phyloP scores from a whole-genome alignment of 116 monocot genomes.

The Zostera marina region DNA sequence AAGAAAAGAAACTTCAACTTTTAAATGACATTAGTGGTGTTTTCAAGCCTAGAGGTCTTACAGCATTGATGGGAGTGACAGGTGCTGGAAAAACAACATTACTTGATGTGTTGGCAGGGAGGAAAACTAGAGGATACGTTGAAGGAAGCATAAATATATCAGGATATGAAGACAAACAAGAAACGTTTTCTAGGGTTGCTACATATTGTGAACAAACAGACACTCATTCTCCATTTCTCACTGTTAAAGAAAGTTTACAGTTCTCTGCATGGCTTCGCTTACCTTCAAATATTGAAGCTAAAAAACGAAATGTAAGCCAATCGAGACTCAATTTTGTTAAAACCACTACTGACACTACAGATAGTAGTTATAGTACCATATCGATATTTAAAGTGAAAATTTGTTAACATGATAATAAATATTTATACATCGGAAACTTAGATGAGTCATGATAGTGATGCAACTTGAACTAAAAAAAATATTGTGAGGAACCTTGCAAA shows the following conservation, averaged over 20 bases:
- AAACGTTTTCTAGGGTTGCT: slow-evolving; percentile 31
- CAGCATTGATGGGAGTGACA: slow-evolving; percentile 41
- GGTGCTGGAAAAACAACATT: slow-evolving; percentile 64
- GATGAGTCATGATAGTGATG: no score
- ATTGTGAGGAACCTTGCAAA: no score
- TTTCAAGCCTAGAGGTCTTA: slow-evolving; percentile 33
- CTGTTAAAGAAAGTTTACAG: slow-evolving; percentile 13
- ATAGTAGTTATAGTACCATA: background rate
- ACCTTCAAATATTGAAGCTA: slow-evolving; percentile 1
- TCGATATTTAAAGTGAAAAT: background rate
- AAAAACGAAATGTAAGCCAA: slow-evolving; percentile 1
- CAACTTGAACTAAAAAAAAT: no score
- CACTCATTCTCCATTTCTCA: slow-evolving; percentile 31
- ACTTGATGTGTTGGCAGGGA: slow-evolving; percentile 49
- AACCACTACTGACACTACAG: background rate
- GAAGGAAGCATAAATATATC: slow-evolving; percentile 36
- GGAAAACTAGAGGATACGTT: slow-evolving; percentile 45
- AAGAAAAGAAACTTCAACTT: slow-evolving; percentile 32
- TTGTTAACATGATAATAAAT: no score
- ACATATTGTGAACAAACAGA: slow-evolving; percentile 42
- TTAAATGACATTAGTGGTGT: slow-evolving; percentile 24
- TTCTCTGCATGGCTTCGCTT: slow-evolving; percentile 20
- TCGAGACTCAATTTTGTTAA: background rate
- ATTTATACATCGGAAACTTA: no score
- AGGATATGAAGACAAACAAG: slow-evolving; percentile 34